These are phyloP conservation scores for Cryphonectria japonica DNA, from an alignment of 2,329 filamentous ascomycete species.

Conservation along the genomic window DNA sequence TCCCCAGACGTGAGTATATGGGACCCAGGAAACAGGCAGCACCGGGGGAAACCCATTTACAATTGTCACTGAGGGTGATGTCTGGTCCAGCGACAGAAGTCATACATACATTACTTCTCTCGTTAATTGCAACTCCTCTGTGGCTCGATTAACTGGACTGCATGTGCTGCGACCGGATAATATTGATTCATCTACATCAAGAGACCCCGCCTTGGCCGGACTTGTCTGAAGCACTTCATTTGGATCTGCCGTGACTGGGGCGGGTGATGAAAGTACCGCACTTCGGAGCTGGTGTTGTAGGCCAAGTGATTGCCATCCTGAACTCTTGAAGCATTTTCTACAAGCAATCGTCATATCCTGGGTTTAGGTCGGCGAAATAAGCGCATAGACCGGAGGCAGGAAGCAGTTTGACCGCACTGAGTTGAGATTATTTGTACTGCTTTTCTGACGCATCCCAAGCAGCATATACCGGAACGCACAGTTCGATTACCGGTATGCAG, in stretches of 20 bases:
- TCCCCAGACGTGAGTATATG: not conserved
- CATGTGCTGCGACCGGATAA: not conserved
- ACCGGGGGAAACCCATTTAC: not conserved
- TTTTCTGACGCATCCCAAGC: not conserved
- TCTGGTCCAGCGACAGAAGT: not conserved
- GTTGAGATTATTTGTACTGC: not conserved
- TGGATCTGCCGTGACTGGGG: not conserved
- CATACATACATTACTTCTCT: not conserved
- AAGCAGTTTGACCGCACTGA: not conserved
- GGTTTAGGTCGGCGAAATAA: not conserved
- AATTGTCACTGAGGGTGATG: not conserved
- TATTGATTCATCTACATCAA: not conserved
- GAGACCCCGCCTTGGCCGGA: not conserved
- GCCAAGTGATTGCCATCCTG: not conserved
- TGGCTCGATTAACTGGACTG: not conserved
- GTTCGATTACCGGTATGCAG: not conserved
- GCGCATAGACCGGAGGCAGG: not conserved
- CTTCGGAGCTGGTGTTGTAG: not conserved
- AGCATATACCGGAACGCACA: not conserved
- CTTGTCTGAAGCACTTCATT: not conserved
- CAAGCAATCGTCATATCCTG: not conserved
- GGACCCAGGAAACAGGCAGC: not conserved
- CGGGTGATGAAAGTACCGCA: not conserved
- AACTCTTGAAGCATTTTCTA: not conserved
- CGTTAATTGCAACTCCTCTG: not conserved